Evolutionary conservation across 1,284 basidiomycete genomes (phyloP).

Genomic region (Boletus nobilissimus): DNA sequence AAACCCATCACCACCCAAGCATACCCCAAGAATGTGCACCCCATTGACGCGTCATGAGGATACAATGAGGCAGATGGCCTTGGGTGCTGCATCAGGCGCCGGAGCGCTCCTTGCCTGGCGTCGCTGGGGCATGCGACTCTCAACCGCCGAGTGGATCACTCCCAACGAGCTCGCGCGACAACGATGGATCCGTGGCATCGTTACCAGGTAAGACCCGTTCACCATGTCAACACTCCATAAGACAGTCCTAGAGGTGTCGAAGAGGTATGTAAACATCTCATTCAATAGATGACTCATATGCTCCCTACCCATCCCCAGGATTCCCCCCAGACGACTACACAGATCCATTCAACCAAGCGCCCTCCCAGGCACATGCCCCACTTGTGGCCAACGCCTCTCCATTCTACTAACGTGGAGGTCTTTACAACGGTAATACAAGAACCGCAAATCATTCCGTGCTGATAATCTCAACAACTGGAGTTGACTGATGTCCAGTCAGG

Average conservation of each 20-base stretch:
- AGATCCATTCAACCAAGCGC: conserved; percentile 56
- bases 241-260: conserved; percentile 90
- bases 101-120: conserved; percentile 77
- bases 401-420: conserved; percentile 73
- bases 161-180: conserved; percentile 63
- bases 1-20: conserved; percentile 87
- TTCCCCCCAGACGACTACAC: conserved; percentile 56
- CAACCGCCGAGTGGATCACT: conserved; percentile 72
- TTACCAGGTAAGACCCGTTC: conserved; percentile 66
- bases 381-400: conserved; percentile 85
- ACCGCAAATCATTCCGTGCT: conserved; percentile 77
- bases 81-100: conserved; percentile 57
- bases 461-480: conserved; percentile 81
- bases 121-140: conserved; percentile 69
- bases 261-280: conserved; percentile 73
- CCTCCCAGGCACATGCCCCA: conserved; percentile 70
- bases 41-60: conserved; percentile 88
- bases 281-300: conserved; percentile 81
- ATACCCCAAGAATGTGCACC: too few relatives aligned
- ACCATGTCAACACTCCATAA: too few relatives aligned
- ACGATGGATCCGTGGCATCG: conserved; percentile 76
- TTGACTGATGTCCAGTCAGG: conserved; percentile 76
- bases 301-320: conserved; percentile 69
- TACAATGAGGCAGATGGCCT: conserved; percentile 69
- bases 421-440: conserved; percentile 84